Evolutionary conservation across 2,329 filamentous ascomycete species (phyloP), one percentile per base, ranked within the genome.

Genomic region (Arthroderma sp.): DNA sequence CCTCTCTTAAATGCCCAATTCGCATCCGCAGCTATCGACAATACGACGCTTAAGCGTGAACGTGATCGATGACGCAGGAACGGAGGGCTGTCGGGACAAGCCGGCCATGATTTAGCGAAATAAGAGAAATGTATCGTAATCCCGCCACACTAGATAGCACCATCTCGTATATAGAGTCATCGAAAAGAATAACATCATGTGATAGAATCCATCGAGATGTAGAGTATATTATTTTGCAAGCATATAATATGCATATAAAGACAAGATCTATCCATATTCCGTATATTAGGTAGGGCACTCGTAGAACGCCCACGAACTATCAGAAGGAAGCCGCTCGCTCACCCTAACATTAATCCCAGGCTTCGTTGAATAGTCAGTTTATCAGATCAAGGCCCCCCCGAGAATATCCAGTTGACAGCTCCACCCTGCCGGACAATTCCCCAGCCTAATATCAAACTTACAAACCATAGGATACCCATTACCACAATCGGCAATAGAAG

Each of bases 401-500:
- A 73, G 59, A 77, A 76, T 59, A 77, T 59, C 38, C 73, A 71
- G 58, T 68, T 67, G 17, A 74, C 73, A 19, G 68, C 67, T n/a
- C 63, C 67, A 5, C 74, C 74, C 61, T 74, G 71, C 60, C 71
- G 71, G 33, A 76, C 72, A 55, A 77, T 64, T 7, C 74, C 72
- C 70, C 75, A 74, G 23, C 74, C 73, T 4, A 70, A 68, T 63
- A 78, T 74, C 57, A 77, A 65, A 63, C 74, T 76, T 17, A 77
- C 66, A n/a, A 76, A 64, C 82, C 82, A 86, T 25, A 85, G 65
- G 28, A 84, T 73, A 1, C 76, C 76, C 52, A 82, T 78, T 1
- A 81, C 73, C n/a, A 81, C 73, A 51, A 84, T 79, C 0, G 83
- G 83, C 11, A 81, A 73, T 33, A 86, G 74, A 13, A 86, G 74